Evolutionary conservation across 208 protist species (phyloP).

Genomic region (Crithidia mellificae): DNA sequence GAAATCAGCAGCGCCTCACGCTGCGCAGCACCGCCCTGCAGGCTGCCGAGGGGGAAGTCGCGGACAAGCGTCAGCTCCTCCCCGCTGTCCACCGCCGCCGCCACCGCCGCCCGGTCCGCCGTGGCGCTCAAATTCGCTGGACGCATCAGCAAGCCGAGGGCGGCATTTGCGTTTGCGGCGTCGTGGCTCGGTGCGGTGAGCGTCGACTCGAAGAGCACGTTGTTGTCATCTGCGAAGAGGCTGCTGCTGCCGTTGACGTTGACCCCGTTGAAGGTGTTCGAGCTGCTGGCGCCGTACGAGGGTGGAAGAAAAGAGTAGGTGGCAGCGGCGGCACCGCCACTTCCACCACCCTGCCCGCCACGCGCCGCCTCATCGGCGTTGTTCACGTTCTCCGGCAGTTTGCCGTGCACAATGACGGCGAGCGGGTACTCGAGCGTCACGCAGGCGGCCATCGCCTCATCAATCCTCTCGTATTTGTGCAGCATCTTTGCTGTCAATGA

Average conservation of each 20-base stretch:
- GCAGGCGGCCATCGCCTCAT: conserved; percentile 50
- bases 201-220: conserved; percentile 16
- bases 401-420: conserved; percentile 37
- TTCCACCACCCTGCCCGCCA: background rate
- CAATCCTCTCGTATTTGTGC: conserved; percentile 41
- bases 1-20: conserved; percentile 43
- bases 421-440: conserved; percentile 33
- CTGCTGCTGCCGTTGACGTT: conserved; percentile 19
- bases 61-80: conserved; percentile 27
- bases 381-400: conserved; percentile 15
- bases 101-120: conserved; percentile 7
- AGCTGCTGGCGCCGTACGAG: conserved; percentile 13
- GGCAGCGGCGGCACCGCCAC: background rate
- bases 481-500: conserved; percentile 26
- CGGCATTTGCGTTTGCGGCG: conserved; percentile 17
- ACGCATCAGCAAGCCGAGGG: conserved; percentile 25
- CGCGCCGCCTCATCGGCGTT: conserved; percentile 22
- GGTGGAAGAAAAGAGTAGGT: conserved; percentile 24
- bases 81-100: conserved; percentile 19
- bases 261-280: conserved; percentile 1
- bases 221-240: conserved; percentile 24
- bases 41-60: conserved; percentile 30
- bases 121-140: conserved; percentile 17
- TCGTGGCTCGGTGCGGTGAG: conserved; percentile 8
- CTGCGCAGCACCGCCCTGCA: conserved; percentile 49